A percentile compares a stretch with the other conserved stretches of the same genome.
phyloP scores from a whole-genome alignment of 306 rosid genomes.

The Astragalus glycyphyllos region DNA sequence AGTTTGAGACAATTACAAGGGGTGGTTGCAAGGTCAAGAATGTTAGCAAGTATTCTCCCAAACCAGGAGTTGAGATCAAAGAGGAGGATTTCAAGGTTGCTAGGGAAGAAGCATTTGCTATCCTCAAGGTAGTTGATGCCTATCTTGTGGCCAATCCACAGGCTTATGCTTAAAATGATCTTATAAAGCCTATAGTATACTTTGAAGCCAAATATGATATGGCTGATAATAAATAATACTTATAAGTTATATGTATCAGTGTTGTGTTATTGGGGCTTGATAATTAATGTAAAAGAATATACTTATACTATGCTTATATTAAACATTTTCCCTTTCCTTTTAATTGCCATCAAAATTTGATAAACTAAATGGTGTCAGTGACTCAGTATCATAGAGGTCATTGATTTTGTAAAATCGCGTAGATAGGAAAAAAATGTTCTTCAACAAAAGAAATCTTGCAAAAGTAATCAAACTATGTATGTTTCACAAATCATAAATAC shows the following conservation, averaged over 20 bases:
- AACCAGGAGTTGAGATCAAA: constrained; percentile 50
- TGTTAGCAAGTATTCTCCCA: constrained; percentile 44
- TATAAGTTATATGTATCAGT: constrained; percentile 10
- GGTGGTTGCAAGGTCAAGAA: constrained; percentile 46
- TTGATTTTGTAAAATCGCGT: too few relatives aligned
- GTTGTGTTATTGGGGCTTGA: background rate
- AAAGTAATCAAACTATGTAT: too few relatives aligned
- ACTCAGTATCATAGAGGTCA: too few relatives aligned
- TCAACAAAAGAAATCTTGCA: too few relatives aligned
- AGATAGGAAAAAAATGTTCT: too few relatives aligned
- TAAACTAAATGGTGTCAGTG: too few relatives aligned
- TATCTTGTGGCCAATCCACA: constrained; percentile 48
- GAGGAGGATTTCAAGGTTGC: constrained; percentile 50
- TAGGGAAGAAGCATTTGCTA: constrained; percentile 37
- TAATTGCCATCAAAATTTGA: too few relatives aligned
- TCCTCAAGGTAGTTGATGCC: constrained; percentile 49
- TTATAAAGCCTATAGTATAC: constrained; percentile 12
- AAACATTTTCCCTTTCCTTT: too few relatives aligned
- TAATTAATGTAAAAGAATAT: background rate
- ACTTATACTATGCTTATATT: background rate
- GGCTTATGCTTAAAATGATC: constrained; percentile 45
- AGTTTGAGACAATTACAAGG: constrained; percentile 39
- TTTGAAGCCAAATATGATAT: constrained; percentile 41
- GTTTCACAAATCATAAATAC: too few relatives aligned
- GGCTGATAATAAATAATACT: constrained; percentile 43